Percentiles rank a stretch among this genome's conserved stretches.
phyloP scores from a whole-genome alignment of 2,329 filamentous ascomycete species.

The Phoma herbarum region DNA sequence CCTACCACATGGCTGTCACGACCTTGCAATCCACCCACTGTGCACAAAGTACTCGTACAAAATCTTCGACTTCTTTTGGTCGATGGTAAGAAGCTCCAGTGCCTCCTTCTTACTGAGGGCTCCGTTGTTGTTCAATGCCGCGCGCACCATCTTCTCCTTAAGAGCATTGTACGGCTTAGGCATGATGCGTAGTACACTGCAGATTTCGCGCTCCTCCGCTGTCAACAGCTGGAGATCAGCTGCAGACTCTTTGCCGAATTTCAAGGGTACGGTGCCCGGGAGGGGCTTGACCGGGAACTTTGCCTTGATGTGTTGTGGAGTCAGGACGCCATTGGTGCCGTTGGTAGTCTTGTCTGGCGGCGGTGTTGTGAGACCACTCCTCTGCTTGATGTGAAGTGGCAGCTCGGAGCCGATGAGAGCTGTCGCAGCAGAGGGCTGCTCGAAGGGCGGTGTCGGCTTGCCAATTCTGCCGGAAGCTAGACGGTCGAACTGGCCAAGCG shows the following conservation, averaged over 20 bases:
- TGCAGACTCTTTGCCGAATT: conserved; percentile 77
- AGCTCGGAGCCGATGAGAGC: conserved; percentile 82
- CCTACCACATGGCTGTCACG: conserved; percentile 53
- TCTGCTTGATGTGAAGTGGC: conserved; percentile 65
- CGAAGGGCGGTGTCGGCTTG: conserved; percentile 69
- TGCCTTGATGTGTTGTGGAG: conserved; percentile 54
- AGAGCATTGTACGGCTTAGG: conserved; percentile 96
- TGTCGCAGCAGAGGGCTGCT: conserved; percentile 77
- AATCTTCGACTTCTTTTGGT: conserved; percentile 82
- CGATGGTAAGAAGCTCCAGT: conserved; percentile 83
- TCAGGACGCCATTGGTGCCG: conserved; percentile 47
- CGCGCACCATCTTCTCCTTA: conserved; percentile 90
- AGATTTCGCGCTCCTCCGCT: conserved; percentile 84
- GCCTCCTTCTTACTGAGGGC: conserved; percentile 93
- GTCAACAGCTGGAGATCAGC: conserved; percentile 87
- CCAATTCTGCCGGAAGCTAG: conserved; percentile 75
- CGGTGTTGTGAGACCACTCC: conserved; percentile 53
- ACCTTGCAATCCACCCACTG: conserved; percentile 90
- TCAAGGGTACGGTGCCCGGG: conserved; percentile 69
- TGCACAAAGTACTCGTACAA: conserved; percentile 96
- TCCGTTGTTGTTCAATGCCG: conserved; percentile 88
- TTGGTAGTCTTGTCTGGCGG: conserved; percentile 54
- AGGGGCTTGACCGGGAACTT: conserved; percentile 66
- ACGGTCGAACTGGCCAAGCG: conserved; percentile 86
- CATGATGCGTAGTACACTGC: conserved; percentile 81